phyloP scores from a whole-genome alignment of 2,329 filamentous ascomycete species.

The Basipetospora chlamydospora region DNA sequence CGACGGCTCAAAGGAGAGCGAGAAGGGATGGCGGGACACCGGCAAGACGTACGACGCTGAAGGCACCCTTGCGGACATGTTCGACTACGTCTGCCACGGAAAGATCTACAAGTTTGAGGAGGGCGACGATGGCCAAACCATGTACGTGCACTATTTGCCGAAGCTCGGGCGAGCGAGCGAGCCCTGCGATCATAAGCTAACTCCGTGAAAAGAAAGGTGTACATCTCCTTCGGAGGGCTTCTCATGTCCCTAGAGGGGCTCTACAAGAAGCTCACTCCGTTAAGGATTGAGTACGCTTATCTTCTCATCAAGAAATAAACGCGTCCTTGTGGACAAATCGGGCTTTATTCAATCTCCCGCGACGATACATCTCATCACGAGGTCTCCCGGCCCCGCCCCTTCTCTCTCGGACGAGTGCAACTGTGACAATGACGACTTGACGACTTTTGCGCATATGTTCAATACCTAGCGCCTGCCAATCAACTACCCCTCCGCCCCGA shows the following conservation, averaged over 20 bases:
- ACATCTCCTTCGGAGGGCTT: constrained; percentile 84
- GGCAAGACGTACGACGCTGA: constrained; percentile 37
- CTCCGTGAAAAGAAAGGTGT: constrained; percentile 84
- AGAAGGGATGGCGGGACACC: constrained; percentile 69
- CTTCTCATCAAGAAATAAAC: constrained; percentile 78
- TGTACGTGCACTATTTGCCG: constrained; percentile 65
- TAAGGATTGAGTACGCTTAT: constrained; percentile 89
- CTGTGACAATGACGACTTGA: too few relatives aligned
- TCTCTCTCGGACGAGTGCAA: too few relatives aligned
- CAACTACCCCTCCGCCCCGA: too few relatives aligned
- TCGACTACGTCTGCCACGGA: constrained; percentile 76
- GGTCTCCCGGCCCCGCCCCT: too few relatives aligned
- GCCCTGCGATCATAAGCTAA: too few relatives aligned
- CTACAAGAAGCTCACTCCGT: constrained; percentile 83
- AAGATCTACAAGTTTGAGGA: constrained; percentile 86
- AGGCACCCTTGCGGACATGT: constrained; percentile 58
- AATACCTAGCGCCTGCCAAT: too few relatives aligned
- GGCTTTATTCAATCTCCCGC: too few relatives aligned
- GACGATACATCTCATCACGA: too few relatives aligned
- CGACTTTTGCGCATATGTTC: too few relatives aligned
- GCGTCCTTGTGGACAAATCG: too few relatives aligned
- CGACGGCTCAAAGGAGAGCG: constrained; percentile 68
- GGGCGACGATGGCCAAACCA: constrained; percentile 61
- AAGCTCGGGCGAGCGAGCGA: too few relatives aligned
- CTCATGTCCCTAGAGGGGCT: constrained; percentile 85